Conservation (phyloP, 345 rosid species). For the Pugionium cornutum region DNA sequence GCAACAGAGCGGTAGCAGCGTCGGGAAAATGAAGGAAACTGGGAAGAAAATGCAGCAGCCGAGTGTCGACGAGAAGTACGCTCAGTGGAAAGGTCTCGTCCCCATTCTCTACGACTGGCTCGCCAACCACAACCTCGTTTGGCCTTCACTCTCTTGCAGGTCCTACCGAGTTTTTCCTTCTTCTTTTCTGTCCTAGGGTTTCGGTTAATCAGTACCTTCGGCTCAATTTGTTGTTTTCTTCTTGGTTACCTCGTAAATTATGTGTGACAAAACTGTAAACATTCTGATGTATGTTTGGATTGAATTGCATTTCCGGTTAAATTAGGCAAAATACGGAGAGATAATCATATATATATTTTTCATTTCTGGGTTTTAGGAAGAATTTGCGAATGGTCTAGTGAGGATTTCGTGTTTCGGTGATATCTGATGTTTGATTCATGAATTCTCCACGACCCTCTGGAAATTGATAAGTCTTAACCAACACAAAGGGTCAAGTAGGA, state of each 20-base stretch:
- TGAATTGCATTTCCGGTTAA: slow-evolving; percentile 5
- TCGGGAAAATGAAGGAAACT: slow-evolving; percentile 38
- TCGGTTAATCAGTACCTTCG: background rate
- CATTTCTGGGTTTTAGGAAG: slow-evolving; percentile 21
- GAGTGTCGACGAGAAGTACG: slow-evolving; percentile 79
- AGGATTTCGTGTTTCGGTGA: slow-evolving; percentile 18
- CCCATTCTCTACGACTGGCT: slow-evolving; percentile 99
- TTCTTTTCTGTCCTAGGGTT: slow-evolving; percentile 37
- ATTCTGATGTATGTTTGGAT: background rate
- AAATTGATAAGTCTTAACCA: background rate
- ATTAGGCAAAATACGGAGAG: slow-evolving; percentile 4
- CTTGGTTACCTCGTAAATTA: background rate
- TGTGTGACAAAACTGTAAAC: background rate
- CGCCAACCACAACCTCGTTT: slow-evolving; percentile 96
- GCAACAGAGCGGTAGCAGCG: slow-evolving; percentile 34
- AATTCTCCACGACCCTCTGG: background rate
- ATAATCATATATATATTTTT: background rate
- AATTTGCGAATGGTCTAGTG: background rate
- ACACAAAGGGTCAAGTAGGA: background rate
- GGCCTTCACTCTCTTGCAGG: slow-evolving; percentile 99
- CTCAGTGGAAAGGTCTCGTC: slow-evolving; percentile 92
- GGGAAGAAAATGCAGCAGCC: slow-evolving; percentile 49
- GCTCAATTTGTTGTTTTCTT: background rate
- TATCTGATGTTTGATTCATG: slow-evolving; percentile 7
- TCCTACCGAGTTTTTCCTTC: slow-evolving; percentile 1